Conservation (phyloP, 1,284 basidiomycete species). For the Fomitopsis schrenkii region DNA sequence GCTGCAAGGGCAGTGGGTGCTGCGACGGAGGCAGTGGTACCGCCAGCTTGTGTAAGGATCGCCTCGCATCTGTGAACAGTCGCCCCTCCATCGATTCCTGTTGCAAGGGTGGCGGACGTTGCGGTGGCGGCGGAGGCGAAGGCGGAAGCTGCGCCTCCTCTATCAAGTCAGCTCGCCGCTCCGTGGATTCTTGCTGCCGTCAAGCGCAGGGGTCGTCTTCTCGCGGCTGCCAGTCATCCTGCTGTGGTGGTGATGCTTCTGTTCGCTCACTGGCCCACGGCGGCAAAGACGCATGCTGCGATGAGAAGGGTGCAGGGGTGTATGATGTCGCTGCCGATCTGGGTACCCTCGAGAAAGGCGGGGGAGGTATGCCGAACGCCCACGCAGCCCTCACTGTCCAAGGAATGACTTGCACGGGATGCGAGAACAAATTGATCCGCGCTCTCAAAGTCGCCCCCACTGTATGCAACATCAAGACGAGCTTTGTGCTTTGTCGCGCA, state of each 20-base stretch:
- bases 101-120: constrained; percentile 1
- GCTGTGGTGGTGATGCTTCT: constrained; percentile 9
- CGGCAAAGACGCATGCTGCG: not conserved
- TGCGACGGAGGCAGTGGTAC: not conserved
- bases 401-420: constrained; percentile 31
- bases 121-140: not conserved
- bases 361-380: not conserved
- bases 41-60: not conserved
- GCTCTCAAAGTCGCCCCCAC: constrained; percentile 19
- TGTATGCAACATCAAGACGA: constrained; percentile 27
- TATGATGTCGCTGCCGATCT: constrained; percentile 9
- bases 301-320: constrained; percentile 7
- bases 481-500: constrained; percentile 28
- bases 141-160: not conserved
- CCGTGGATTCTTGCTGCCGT: constrained; percentile 7
- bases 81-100: not conserved
- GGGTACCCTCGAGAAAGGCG: constrained; percentile 11
- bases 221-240: constrained; percentile 12
- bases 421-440: constrained; percentile 29
- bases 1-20: constrained; percentile 18
- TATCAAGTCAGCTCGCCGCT: not conserved
- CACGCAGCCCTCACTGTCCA: constrained; percentile 25
- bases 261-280: not conserved
- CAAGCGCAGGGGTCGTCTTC: not conserved
- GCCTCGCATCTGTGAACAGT: not conserved